Evolutionary conservation across 1,284 basidiomycete species (phyloP).

Genomic region (Melampsora larici-populina): DNA sequence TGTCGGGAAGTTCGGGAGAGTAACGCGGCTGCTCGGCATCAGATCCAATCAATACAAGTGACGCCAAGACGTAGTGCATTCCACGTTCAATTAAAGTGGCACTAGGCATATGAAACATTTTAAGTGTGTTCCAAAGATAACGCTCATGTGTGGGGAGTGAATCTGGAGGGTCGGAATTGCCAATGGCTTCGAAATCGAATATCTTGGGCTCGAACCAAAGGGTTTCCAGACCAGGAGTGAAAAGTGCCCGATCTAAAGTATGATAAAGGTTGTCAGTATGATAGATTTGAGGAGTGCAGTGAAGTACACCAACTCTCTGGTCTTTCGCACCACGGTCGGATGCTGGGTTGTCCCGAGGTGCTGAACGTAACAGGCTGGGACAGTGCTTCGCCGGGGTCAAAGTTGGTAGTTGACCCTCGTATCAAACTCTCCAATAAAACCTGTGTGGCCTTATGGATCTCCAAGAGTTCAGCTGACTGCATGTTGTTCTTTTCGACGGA

Average conservation of each 20-base stretch:
- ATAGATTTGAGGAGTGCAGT: too few species aligned
- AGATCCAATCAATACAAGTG: neutral
- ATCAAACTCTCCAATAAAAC: neutral
- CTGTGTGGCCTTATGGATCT: neutral
- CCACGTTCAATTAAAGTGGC: neutral
- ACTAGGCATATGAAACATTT: neutral
- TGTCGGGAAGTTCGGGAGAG: neutral
- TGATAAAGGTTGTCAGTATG: neutral
- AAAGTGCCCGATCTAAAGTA: neutral
- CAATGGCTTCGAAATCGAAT: neutral
- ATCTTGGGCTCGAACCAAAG: neutral
- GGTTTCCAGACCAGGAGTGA: neutral
- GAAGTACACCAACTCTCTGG: neutral
- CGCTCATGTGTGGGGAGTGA: neutral
- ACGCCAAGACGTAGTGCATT: too few species aligned
- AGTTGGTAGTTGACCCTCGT: neutral
- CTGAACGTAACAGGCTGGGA: neutral
- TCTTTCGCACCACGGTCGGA: neutral
- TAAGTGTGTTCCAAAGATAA: neutral
- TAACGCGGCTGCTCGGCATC: neutral
- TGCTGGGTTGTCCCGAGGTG: too few species aligned
- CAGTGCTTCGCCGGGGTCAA: neutral
- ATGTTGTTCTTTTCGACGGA: too few species aligned
- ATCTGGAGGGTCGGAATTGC: neutral
- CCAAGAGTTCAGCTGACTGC: neutral